phyloP scores from a whole-genome alignment of 208 protist species.

The Trypanosoma scelopori region DNA sequence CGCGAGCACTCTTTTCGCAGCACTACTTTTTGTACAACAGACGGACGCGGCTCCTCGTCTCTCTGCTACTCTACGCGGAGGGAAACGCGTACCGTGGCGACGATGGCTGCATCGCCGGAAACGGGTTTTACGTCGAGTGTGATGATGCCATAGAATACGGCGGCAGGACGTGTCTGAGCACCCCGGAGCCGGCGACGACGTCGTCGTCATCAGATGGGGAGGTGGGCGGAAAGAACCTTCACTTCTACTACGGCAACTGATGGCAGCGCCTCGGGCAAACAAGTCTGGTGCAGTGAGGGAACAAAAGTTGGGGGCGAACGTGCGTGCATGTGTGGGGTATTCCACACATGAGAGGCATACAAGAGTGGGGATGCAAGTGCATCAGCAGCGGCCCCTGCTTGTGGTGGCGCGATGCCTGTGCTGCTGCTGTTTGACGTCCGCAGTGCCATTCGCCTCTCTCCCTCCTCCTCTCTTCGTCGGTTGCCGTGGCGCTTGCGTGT shows the following conservation, averaged over 20 bases:
- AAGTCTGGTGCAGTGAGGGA: not conserved
- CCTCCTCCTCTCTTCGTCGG: not conserved
- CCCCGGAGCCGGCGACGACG: constrained; percentile 21
- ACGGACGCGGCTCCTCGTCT: constrained; percentile 54
- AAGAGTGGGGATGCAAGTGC: too few species aligned
- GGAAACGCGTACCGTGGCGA: constrained; percentile 69
- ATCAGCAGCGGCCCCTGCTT: too few species aligned
- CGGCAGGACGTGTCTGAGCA: constrained; percentile 12
- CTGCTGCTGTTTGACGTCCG: too few species aligned
- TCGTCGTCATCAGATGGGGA: constrained; percentile 34
- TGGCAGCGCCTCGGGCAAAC: not conserved
- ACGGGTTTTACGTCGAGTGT: constrained; percentile 24
- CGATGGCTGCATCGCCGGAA: constrained; percentile 34
- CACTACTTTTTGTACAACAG: constrained; percentile 79
- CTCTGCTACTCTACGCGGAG: constrained; percentile 58
- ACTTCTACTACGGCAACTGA: constrained; percentile 43
- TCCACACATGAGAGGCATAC: not conserved
- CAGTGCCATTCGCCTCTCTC: not conserved
- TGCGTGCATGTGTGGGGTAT: not conserved
- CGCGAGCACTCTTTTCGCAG: constrained; percentile 51
- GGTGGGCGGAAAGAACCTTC: constrained; percentile 53
- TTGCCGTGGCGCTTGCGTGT: not conserved
- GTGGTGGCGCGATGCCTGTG: too few species aligned
- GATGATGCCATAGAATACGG: constrained; percentile 9
- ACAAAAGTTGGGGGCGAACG: not conserved